Base-by-base conservation (phyloP, 202 grass and related monocot species). In the Zizania palustris region DNA sequence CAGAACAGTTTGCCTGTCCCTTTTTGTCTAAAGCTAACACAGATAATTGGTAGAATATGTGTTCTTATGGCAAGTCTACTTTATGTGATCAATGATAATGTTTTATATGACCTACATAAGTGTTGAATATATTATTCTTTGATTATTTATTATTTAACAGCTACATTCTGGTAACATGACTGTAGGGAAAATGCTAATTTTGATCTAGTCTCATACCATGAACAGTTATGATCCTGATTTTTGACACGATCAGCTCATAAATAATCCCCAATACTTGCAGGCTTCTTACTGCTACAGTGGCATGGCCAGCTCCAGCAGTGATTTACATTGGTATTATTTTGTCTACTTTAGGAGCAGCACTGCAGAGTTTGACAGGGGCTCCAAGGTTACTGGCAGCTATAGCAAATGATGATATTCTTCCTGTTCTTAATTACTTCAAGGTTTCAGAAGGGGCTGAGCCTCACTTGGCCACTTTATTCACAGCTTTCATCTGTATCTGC, bases 311-410 rank as follows among this genome's bases (percentile, higher is more conserved):
- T 78, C 89, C 96, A 70, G 83, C 87, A 77, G 88, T 99, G 76
- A 93, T 96, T 78, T 99, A 99, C 49, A 89, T 99, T 21, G 92
- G 92, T 73, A 99, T 99, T 74, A 92, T 99, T 75, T 81, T 99
- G 55, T 99, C 92, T 22, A 99, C 96, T 67, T 88, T 99, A 74
- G 96, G 96, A 72, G 96, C 96, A 83, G 96, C 96, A 50, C 83
- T 99, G 55, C 96, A 99, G 82, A 84, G 89, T 87, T 84, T 99
- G 81, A 96, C 96, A 73, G 96, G 92, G 53, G 96, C 96, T 54
- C 96, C 96, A 83, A 89, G 92, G 67, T 84, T 99, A 46, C 89
- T 99, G 72, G 96, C 89, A 75, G 96, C 96, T 56, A 99, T 99
- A 62, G 92, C 96, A 13, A 99, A 99, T 83, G 96, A 99, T 8